Evolutionary conservation across 2,329 filamentous ascomycete species (phyloP).

Genomic region (Seiridium unicorne): DNA sequence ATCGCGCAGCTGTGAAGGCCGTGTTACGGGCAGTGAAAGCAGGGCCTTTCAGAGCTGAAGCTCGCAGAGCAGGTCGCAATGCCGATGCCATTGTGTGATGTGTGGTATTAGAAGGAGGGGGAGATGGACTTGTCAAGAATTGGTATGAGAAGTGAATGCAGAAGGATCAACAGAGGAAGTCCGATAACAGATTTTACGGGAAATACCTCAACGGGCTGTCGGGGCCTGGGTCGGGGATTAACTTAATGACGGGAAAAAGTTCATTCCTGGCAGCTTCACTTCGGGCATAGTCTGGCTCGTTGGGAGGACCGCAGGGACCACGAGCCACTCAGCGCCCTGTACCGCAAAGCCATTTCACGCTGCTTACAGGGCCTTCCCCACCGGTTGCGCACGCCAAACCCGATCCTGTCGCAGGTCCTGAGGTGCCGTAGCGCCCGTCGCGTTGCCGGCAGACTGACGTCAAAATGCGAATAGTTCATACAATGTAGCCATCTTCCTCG

Average conservation of each 20-base stretch:
- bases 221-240: constrained; percentile 7
- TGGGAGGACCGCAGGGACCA: background rate
- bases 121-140: constrained; percentile 3
- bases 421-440: too few species aligned
- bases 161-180: constrained; percentile 6
- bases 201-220: constrained; percentile 2
- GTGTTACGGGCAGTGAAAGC: constrained; percentile 67
- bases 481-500: too few species aligned
- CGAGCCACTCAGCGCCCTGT: background rate
- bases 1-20: constrained; percentile 80
- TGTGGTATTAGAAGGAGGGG: constrained; percentile 1
- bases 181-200: constrained; percentile 3
- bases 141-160: constrained; percentile 19
- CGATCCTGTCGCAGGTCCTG: too few species aligned
- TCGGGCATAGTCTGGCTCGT: background rate
- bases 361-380: too few species aligned
- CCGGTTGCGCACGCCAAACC: too few species aligned
- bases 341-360: background rate
- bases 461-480: too few species aligned
- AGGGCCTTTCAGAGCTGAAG: constrained; percentile 74
- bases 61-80: constrained; percentile 66
- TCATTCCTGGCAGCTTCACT: constrained; percentile 5
- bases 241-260: constrained; percentile 8
- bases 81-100: constrained; percentile 72
- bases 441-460: too few species aligned